phyloP scores from a whole-genome alignment of 2,329 filamentous ascomycete species.

The Pyricularia sp. region DNA sequence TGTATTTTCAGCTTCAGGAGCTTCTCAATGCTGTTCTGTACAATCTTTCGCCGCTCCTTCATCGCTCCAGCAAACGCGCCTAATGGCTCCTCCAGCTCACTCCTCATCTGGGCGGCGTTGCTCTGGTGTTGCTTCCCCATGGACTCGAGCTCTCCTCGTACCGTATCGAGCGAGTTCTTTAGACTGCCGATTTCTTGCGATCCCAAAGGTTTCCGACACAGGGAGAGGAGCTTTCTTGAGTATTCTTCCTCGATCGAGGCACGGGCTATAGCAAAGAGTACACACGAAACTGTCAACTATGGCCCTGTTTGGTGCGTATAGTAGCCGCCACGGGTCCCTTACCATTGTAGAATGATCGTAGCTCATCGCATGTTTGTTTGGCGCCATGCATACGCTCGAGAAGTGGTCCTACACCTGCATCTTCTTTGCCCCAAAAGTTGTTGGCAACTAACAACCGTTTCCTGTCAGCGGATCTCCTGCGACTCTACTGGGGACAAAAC shows the following conservation, averaged over 20 bases:
- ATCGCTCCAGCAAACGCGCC: constrained; percentile 87
- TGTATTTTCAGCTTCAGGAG: constrained; percentile 86
- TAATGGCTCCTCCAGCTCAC: constrained; percentile 87
- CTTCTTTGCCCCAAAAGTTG: constrained; percentile 99
- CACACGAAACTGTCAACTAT: not conserved
- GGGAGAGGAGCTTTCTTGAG: constrained; percentile 73
- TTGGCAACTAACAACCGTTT: constrained; percentile 63
- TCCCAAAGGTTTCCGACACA: constrained; percentile 82
- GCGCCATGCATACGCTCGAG: constrained; percentile 91
- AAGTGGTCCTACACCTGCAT: constrained; percentile 86
- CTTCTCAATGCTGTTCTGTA: constrained; percentile 90
- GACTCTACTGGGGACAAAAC: too few species aligned
- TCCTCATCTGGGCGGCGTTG: constrained; percentile 91
- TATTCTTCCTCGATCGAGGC: constrained; percentile 97
- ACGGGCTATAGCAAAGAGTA: constrained; percentile 47
- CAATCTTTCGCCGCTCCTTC: constrained; percentile 94
- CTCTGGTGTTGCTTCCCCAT: constrained; percentile 91
- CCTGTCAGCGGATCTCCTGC: not conserved
- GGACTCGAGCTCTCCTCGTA: constrained; percentile 80
- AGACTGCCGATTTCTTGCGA: constrained; percentile 81
- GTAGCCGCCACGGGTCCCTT: constrained; percentile 12
- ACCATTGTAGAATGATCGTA: constrained; percentile 85
- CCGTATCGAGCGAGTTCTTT: constrained; percentile 73
- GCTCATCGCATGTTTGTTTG: constrained; percentile 89
- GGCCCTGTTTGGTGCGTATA: too few species aligned